Evolutionary conservation across 768 basidiomycete genomes (phyloP).

Genomic region (Tulasnella sp.): DNA sequence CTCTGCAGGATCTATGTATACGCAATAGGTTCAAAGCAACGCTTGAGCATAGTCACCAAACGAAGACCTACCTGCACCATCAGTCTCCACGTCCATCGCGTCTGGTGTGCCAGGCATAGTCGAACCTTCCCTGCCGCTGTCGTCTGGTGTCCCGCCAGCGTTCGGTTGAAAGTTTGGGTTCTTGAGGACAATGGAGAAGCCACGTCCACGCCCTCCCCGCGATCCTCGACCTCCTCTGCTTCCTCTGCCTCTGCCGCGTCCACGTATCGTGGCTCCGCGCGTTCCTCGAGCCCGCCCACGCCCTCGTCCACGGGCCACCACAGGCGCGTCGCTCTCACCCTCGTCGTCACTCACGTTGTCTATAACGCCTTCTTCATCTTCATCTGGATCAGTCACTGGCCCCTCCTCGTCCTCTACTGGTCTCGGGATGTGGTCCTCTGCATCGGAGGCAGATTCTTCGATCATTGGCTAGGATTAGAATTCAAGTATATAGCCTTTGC

Average conservation of each 20-base stretch:
- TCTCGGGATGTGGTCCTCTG: not conserved
- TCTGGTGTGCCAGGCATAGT: not conserved
- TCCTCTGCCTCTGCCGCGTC: not conserved
- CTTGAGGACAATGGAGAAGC: not conserved
- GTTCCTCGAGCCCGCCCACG: slow-evolving; percentile 11
- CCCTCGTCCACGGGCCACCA: not conserved
- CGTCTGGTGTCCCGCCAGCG: not conserved
- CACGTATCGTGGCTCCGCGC: not conserved
- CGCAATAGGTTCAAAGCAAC: not conserved
- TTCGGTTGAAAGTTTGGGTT: slow-evolving; percentile 4
- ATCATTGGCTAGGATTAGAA: not conserved
- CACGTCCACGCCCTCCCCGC: slow-evolving; percentile 2
- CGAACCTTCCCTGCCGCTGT: slow-evolving; percentile 6
- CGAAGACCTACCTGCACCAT: slow-evolving; percentile 9
- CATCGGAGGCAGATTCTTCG: slow-evolving; percentile 7
- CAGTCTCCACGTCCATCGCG: slow-evolving; percentile 11
- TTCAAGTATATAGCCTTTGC: not conserved
- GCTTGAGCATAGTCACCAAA: not conserved
- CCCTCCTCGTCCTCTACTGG: not conserved
- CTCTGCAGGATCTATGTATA: slow-evolving; percentile 20
- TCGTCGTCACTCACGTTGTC: slow-evolving; percentile 5
- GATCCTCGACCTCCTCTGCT: slow-evolving; percentile 1
- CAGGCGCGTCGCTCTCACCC: slow-evolving; percentile 4
- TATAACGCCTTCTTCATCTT: slow-evolving; percentile 3
- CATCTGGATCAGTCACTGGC: not conserved